These are phyloP conservation scores for Brettanomyces custersianus DNA, from an alignment of 805 yeast genomes.

Conservation along the genomic window DNA sequence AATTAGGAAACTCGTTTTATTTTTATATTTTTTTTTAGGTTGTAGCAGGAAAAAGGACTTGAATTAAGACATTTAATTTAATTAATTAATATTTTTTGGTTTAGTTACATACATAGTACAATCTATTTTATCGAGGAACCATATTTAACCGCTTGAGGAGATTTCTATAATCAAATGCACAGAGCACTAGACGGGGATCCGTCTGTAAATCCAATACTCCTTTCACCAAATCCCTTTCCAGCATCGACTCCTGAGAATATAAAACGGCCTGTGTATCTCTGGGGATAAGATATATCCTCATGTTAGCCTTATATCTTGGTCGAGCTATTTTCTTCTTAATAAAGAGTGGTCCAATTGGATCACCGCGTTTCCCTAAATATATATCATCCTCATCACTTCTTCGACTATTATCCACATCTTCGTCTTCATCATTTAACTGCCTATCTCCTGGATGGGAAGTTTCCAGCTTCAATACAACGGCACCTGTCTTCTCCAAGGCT, in stretches of 20 bases:
- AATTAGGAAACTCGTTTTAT: too few relatives aligned
- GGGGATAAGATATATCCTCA: slow-evolving; percentile 53
- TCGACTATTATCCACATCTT: slow-evolving; percentile 1
- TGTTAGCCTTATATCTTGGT: slow-evolving; percentile 53
- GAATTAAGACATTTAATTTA: too few relatives aligned
- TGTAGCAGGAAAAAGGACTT: too few relatives aligned
- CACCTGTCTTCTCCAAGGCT: slow-evolving; percentile 41
- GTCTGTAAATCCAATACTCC: slow-evolving; percentile 34
- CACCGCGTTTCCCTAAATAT: slow-evolving; percentile 30
- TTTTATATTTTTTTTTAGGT: too few relatives aligned
- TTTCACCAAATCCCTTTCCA: slow-evolving; percentile 41
- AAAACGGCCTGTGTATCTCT: slow-evolving; percentile 29
- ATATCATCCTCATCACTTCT: slow-evolving; percentile 14
- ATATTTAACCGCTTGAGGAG: slow-evolving; percentile 5
- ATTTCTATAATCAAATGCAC: slow-evolving; percentile 22
- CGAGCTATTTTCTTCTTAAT: slow-evolving; percentile 50
- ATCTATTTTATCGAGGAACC: too few relatives aligned
- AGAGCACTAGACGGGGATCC: slow-evolving; percentile 18
- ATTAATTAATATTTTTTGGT: too few relatives aligned
- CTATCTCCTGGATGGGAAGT: slow-evolving; percentile 46
- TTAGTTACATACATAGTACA: too few relatives aligned
- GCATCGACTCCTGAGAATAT: slow-evolving; percentile 40
- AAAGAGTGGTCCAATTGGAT: slow-evolving; percentile 38
- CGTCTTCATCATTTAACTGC: slow-evolving; percentile 37
- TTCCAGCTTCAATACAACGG: slow-evolving; percentile 43